Evolutionary conservation across 202 grass and related monocot genomes (phyloP).

Genomic region (Brachypodium distachyon): DNA sequence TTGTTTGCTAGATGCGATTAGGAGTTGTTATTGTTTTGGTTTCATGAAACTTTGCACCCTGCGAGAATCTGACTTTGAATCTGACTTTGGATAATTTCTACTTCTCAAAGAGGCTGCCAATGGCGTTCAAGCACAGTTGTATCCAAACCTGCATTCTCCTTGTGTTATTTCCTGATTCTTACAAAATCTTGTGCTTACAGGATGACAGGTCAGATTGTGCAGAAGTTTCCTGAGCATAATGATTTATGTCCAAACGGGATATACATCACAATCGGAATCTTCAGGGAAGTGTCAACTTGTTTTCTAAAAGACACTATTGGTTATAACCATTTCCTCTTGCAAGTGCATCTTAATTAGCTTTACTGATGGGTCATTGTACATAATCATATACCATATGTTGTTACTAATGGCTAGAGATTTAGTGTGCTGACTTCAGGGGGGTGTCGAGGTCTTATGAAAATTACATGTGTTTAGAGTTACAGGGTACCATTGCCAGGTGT

Average conservation of each 20-base stretch:
- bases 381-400: neutral
- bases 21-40: no score
- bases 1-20: no score
- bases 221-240: constrained; percentile 34
- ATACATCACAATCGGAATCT: no score
- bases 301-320: no score
- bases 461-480: constrained; percentile 1
- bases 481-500: neutral
- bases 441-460: no score
- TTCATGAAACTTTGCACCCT: no score
- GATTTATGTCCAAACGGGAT: constrained; percentile 28
- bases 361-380: no score
- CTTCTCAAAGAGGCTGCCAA: neutral
- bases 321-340: no score
- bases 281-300: no score
- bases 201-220: constrained; percentile 25
- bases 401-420: neutral
- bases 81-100: neutral
- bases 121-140: neutral
- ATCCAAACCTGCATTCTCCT: neutral
- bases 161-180: neutral
- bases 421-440: neutral
- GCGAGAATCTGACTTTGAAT: no score
- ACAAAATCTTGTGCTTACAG: constrained; percentile 24
- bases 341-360: no score